These are phyloP conservation scores for Nannochloris sp. DNA, from an alignment of 139 green algal genomes.

Conservation along the genomic window DNA sequence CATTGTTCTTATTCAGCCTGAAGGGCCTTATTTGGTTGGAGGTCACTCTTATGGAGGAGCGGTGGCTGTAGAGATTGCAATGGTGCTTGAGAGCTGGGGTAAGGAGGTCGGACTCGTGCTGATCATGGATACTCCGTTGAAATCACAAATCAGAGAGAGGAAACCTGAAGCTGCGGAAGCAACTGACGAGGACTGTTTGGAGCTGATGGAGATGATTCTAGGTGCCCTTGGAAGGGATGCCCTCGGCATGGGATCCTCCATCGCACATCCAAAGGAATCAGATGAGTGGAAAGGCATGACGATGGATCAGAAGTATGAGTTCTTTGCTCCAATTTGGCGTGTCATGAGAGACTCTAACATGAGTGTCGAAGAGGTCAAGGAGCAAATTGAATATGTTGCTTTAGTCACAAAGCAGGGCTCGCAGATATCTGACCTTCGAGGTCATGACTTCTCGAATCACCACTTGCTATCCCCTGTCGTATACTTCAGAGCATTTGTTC, in stretches of 20 bases:
- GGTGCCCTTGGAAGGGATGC: constrained; percentile 71
- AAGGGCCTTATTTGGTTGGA: constrained; percentile 75
- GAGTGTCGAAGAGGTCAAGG: constrained; percentile 52
- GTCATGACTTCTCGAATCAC: constrained; percentile 42
- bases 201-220: constrained; percentile 91
- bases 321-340: constrained; percentile 83
- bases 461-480: constrained; percentile 36
- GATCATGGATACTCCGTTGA: constrained; percentile 70
- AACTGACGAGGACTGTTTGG: constrained; percentile 66
- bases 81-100: constrained; percentile 70
- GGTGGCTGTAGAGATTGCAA: constrained; percentile 71
- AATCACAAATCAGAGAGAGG: constrained; percentile 48
- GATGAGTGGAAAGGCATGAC: constrained; percentile 72
- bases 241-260: constrained; percentile 63
- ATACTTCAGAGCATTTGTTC: constrained; percentile 59
- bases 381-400: constrained; percentile 64
- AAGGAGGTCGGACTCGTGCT: constrained; percentile 69
- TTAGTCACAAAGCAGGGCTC: constrained; percentile 68
- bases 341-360: constrained; percentile 78
- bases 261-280: constrained; percentile 66
- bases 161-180: constrained; percentile 41
- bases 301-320: constrained; percentile 59
- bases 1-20: constrained; percentile 64
- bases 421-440: constrained; percentile 60
- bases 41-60: constrained; percentile 73